These are phyloP conservation scores for Coemansia sp. DNA, from an alignment of 192 early-diverging fungal genomes.

Conservation along the genomic window DNA sequence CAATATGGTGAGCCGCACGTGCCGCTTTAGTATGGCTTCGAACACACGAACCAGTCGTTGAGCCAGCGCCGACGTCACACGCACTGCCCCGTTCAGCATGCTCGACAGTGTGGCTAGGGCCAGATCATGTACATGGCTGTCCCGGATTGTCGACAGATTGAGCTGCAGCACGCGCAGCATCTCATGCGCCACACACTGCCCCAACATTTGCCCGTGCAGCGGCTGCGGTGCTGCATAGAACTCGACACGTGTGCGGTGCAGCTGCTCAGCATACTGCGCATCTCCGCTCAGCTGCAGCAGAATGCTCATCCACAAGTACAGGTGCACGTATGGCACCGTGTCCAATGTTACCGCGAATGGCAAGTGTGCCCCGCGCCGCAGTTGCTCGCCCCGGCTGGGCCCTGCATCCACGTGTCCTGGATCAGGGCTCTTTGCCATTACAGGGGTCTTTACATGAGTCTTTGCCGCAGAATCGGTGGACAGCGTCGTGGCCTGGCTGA, in stretches of 20 bases:
- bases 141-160: conserved; percentile 43
- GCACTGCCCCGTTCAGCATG: conserved; percentile 23
- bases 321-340: conserved; percentile 35
- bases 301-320: conserved; percentile 42
- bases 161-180: conserved; percentile 38
- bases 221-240: conserved; percentile 36
- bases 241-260: conserved; percentile 36
- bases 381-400: conserved; percentile 10
- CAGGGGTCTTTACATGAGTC: too few relatives aligned
- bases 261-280: conserved; percentile 40
- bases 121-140: conserved; percentile 38
- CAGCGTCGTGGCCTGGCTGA: conserved; percentile 35
- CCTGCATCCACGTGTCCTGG: too few relatives aligned
- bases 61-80: conserved; percentile 22
- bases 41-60: conserved; percentile 47
- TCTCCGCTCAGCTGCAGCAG: conserved; percentile 27
- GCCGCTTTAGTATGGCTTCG: conserved; percentile 40
- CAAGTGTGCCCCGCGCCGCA: conserved; percentile 26
- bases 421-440: too few relatives aligned
- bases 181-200: conserved; percentile 23
- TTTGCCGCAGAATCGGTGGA: not conserved
- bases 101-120: conserved; percentile 40
- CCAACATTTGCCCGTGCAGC: conserved; percentile 38
- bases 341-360: conserved; percentile 23
- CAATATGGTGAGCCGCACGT: conserved; percentile 19